These are phyloP conservation scores for Graphilbum ipis-grandicollis DNA, from an alignment of 2,329 filamentous ascomycete species.

Conservation along the genomic window DNA sequence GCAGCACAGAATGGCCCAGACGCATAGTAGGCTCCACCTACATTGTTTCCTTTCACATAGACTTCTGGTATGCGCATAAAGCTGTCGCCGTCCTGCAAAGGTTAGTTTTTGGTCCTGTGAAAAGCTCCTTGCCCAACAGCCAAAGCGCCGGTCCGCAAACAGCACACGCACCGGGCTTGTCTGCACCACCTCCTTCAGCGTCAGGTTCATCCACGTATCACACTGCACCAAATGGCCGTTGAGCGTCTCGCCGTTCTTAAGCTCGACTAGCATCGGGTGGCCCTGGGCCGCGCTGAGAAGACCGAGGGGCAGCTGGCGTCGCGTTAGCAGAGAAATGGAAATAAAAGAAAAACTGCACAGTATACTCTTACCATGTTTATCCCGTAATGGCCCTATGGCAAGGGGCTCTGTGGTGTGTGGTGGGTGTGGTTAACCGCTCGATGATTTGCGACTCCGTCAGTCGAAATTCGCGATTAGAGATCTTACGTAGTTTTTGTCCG, in stretches of 20 bases:
- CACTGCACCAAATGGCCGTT: conserved; percentile 93
- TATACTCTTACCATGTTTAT: background rate
- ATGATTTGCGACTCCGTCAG: no score
- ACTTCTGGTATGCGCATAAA: conserved; percentile 86
- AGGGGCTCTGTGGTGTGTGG: no score
- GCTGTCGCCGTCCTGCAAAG: conserved; percentile 66
- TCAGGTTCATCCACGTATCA: conserved; percentile 99
- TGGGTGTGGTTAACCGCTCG: no score
- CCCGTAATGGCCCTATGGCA: no score
- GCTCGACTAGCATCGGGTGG: conserved; percentile 93
- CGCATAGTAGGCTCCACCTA: conserved; percentile 27
- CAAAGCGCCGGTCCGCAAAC: no score
- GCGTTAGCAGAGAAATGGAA: conserved; percentile 9
- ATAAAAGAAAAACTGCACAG: background rate
- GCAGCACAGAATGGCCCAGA: background rate
- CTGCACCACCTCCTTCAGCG: conserved; percentile 90
- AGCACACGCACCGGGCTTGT: conserved; percentile 52
- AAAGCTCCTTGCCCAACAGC: no score
- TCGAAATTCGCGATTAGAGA: no score
- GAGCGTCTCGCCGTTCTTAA: conserved; percentile 93
- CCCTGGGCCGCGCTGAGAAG: conserved; percentile 91
- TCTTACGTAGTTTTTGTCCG: no score
- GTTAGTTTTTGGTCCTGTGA: background rate
- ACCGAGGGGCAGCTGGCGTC: conserved; percentile 47
- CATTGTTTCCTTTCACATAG: conserved; percentile 95